Evolutionary conservation across 2,329 filamentous ascomycete species (phyloP).

Genomic region (Zarea fungicola): DNA sequence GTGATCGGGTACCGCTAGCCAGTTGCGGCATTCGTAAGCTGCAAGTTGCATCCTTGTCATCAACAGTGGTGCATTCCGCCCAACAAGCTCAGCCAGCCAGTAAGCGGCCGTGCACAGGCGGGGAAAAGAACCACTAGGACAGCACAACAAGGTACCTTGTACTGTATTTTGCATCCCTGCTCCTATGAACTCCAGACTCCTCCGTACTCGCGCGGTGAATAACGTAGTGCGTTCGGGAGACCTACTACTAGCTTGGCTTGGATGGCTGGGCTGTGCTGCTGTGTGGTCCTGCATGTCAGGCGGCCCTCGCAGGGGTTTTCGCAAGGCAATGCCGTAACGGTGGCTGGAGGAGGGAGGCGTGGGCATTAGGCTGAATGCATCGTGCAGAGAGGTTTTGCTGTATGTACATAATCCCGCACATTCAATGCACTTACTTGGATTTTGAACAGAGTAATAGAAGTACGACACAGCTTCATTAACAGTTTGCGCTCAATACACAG

Average conservation of each 20-base stretch:
- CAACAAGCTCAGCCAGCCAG: background rate
- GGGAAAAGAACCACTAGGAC: background rate
- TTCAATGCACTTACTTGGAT: too few species aligned
- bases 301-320: constrained; percentile 5
- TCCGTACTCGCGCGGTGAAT: background rate
- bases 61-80: background rate
- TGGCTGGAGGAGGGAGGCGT: too few species aligned
- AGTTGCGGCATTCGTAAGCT: too few species aligned
- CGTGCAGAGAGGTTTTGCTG: too few species aligned
- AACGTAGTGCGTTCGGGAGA: background rate
- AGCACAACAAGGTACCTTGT: background rate
- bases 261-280: background rate
- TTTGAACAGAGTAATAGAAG: too few species aligned
- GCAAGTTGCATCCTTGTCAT: background rate
- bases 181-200: background rate
- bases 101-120: background rate
- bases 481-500: background rate
- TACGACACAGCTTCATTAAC: background rate
- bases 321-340: background rate
- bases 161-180: too few species aligned
- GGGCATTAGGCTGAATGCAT: background rate
- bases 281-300: constrained; percentile 3
- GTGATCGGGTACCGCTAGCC: background rate
- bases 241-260: background rate
- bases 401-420: too few species aligned